Evolutionary conservation across 805 yeast species (phyloP).

Genomic region (Saccharomycopsis sp.): DNA sequence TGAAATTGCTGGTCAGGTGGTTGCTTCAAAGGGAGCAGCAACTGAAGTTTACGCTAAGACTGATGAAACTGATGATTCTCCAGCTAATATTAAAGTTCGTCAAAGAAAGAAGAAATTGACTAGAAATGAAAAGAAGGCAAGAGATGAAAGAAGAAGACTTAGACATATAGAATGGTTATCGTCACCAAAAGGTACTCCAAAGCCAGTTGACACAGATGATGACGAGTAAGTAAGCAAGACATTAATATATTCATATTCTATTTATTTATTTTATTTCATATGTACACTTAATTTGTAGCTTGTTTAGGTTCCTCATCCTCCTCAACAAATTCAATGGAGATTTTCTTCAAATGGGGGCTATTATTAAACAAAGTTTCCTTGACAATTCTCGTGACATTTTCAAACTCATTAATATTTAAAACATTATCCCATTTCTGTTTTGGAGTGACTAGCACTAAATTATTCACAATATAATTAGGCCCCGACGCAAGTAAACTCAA

Average conservation of each 20-base stretch:
- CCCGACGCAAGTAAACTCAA: slow-evolving; percentile 50
- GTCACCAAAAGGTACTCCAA: slow-evolving; percentile 97
- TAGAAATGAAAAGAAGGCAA: slow-evolving; percentile 87
- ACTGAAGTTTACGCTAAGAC: slow-evolving; percentile 32
- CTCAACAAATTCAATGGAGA: slow-evolving; percentile 21
- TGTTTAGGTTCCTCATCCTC: slow-evolving; percentile 6
- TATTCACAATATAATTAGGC: slow-evolving; percentile 43
- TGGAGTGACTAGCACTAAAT: slow-evolving; percentile 33
- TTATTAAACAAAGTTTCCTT: slow-evolving; percentile 14
- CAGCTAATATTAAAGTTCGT: slow-evolving; percentile 91
- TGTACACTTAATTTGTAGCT: neutral
- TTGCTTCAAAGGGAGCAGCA: slow-evolving; percentile 40
- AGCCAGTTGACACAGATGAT: slow-evolving; percentile 88
- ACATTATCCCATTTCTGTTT: slow-evolving; percentile 39
- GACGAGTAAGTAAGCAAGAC: slow-evolving; percentile 51
- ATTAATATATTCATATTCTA: neutral
- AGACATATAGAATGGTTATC: slow-evolving; percentile 92
- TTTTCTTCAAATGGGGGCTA: slow-evolving; percentile 18
- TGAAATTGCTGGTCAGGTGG: slow-evolving; percentile 43
- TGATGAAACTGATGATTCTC: slow-evolving; percentile 74
- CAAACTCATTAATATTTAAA: slow-evolving; percentile 35
- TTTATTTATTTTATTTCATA: neutral
- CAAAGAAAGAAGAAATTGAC: slow-evolving; percentile 94
- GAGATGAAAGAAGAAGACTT: slow-evolving; percentile 89
- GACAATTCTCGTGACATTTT: slow-evolving; percentile 30